phyloP scores from a whole-genome alignment of 2,329 filamentous ascomycete genomes.

The Penicillium brasilianum region DNA sequence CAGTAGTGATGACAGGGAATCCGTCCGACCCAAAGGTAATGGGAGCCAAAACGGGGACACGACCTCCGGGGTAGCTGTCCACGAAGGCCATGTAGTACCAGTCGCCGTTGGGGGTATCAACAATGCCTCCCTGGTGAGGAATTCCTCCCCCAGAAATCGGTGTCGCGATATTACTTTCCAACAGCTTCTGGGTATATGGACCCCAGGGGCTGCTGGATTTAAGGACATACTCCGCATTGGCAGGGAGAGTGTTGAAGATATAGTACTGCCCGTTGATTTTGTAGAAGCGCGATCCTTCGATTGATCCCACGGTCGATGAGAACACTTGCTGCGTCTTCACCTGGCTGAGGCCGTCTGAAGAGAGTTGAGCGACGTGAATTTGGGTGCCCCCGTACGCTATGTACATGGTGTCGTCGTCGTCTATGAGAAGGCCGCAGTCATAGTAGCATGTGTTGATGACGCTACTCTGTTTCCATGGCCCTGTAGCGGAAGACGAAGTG shows the following conservation, averaged over 20 bases:
- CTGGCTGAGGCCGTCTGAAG: conserved; percentile 53
- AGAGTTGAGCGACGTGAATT: conserved; percentile 59
- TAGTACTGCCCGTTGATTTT: conserved; percentile 63
- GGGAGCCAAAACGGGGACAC: conserved; percentile 63
- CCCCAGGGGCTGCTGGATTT: conserved; percentile 58
- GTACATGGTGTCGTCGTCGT: conserved; percentile 65
- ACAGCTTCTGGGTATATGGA: conserved; percentile 55
- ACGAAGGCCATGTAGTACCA: conserved; percentile 67
- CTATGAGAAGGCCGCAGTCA: conserved; percentile 62
- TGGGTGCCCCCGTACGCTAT: conserved; percentile 59
- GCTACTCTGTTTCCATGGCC: conserved; percentile 51
- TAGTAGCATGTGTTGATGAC: conserved; percentile 59
- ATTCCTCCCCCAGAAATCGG: conserved; percentile 54
- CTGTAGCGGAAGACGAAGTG: conserved; percentile 50
- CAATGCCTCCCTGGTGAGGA: conserved; percentile 62
- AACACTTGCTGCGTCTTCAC: conserved; percentile 55
- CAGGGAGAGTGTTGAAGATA: conserved; percentile 57
- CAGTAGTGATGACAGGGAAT: conserved; percentile 54
- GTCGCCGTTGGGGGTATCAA: conserved; percentile 57
- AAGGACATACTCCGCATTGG: conserved; percentile 55
- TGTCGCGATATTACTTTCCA: conserved; percentile 49
- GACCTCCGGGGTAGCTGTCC: conserved; percentile 61
- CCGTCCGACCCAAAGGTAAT: conserved; percentile 59
- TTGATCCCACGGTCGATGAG: conserved; percentile 41
- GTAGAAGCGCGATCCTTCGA: conserved; percentile 64